Conservation (phyloP, 768 basidiomycete species). For the Leucogyrophana mollusca region DNA sequence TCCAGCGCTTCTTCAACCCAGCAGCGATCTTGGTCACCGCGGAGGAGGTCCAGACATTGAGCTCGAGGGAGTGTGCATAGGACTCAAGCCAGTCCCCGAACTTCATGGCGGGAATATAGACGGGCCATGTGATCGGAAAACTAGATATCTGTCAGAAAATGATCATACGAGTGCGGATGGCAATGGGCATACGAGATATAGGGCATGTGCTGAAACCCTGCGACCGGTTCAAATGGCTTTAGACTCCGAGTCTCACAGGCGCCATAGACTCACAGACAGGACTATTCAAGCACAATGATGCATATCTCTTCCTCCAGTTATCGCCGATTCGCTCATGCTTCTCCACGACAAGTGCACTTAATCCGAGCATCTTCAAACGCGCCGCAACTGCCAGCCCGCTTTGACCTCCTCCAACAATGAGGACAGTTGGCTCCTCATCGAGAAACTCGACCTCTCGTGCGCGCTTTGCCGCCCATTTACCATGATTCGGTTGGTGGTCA, state of each 20-base stretch:
- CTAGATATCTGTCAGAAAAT: conserved; percentile 25
- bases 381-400: conserved; percentile 43
- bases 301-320: conserved; percentile 43
- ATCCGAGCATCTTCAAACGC: conserved; percentile 40
- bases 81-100: conserved; percentile 63
- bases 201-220: conserved; percentile 51
- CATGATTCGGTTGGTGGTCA: conserved; percentile 41
- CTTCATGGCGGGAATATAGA: conserved; percentile 46
- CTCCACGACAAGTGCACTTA: conserved; percentile 39
- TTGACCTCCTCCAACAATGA: conserved; percentile 48
- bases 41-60: conserved; percentile 60
- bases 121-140: conserved; percentile 55
- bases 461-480: conserved; percentile 50
- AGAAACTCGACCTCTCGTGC: conserved; percentile 39
- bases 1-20: conserved; percentile 41
- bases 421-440: conserved; percentile 47
- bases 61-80: conserved; percentile 55
- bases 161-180: background rate
- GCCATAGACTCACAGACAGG: conserved; percentile 32
- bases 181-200: conserved; percentile 39
- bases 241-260: background rate
- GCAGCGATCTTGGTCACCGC: conserved; percentile 28
- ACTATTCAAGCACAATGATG: conserved; percentile 40
- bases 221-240: background rate
- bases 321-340: conserved; percentile 35